Evolutionary conservation across 768 basidiomycete species (phyloP).

Genomic region (Boletus subcaerulescens): DNA sequence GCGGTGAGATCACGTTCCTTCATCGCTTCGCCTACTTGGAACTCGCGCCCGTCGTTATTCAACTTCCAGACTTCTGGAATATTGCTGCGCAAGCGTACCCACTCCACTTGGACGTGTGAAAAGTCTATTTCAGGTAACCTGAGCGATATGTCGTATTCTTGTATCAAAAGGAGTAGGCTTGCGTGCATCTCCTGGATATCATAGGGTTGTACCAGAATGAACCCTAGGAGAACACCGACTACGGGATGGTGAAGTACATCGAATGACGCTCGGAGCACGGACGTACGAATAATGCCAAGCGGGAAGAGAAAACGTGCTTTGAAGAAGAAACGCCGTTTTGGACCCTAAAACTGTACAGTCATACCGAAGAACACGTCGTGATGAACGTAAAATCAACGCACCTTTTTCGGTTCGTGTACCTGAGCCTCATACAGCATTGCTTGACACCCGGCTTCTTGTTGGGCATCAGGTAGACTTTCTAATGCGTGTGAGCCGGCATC

Average conservation of each 20-base stretch:
- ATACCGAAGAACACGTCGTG: background rate
- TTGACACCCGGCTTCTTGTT: constrained; percentile 24
- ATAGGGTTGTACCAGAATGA: constrained; percentile 62
- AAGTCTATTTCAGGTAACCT: constrained; percentile 64
- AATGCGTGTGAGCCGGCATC: background rate
- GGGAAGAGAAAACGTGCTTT: constrained; percentile 62
- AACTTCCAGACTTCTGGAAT: constrained; percentile 84
- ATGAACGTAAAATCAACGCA: background rate
- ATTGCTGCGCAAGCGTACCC: constrained; percentile 60
- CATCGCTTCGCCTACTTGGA: constrained; percentile 69
- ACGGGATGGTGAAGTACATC: constrained; percentile 1
- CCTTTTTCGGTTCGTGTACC: constrained; percentile 24
- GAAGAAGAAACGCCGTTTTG: constrained; percentile 18
- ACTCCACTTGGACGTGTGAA: constrained; percentile 67
- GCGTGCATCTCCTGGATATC: constrained; percentile 68
- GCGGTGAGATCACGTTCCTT: constrained; percentile 63
- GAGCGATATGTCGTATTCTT: constrained; percentile 67
- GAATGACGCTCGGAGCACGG: background rate
- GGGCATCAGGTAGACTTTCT: constrained; percentile 9
- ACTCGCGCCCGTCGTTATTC: constrained; percentile 76
- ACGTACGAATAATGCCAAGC: constrained; percentile 61
- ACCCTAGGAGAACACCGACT: constrained; percentile 68
- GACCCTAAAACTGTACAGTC: constrained; percentile 7
- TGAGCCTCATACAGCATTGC: constrained; percentile 25
- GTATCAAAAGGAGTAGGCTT: constrained; percentile 62